Percentiles rank a stretch among this genome's conserved stretches.
phyloP scores from a whole-genome alignment of 352 stramenopile species.

The Blastocystis sp. region DNA sequence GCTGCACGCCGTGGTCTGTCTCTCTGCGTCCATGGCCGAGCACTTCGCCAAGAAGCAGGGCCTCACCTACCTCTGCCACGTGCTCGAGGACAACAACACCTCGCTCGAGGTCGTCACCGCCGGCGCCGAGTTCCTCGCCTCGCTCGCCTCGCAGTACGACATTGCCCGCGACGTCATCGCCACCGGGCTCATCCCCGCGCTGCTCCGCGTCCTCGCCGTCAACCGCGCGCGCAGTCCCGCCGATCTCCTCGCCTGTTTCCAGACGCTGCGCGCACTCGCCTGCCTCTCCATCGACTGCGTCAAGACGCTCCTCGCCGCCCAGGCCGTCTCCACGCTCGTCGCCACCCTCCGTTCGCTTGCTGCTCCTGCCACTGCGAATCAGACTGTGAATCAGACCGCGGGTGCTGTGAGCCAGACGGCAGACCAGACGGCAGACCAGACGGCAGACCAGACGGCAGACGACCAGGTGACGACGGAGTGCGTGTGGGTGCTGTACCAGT shows the following conservation, averaged over 20 bases:
- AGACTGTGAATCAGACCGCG: background rate
- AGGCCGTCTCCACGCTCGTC: background rate
- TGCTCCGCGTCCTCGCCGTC: background rate
- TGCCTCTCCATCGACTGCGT: constrained; percentile 12
- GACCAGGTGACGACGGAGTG: background rate
- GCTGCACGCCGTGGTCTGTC: background rate
- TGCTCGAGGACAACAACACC: constrained; percentile 4
- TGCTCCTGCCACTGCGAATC: background rate
- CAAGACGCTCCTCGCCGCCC: background rate
- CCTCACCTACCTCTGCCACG: background rate
- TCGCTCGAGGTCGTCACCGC: constrained; percentile 12
- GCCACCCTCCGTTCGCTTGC: background rate
- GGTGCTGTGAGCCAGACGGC: too few species aligned
- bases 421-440: too few species aligned
- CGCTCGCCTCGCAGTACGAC: background rate
- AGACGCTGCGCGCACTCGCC: background rate
- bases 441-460: background rate
- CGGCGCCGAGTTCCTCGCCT: background rate
- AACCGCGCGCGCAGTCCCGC: background rate
- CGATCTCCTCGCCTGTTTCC: background rate
- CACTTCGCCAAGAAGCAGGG: constrained; percentile 24
- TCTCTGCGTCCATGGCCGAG: background rate
- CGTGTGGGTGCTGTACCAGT: constrained; percentile 20
- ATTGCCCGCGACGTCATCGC: background rate
- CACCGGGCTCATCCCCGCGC: background rate